Evolutionary conservation across 495 filamentous ascomycete genomes (phyloP).

Genomic region (Tirmania nivea): DNA sequence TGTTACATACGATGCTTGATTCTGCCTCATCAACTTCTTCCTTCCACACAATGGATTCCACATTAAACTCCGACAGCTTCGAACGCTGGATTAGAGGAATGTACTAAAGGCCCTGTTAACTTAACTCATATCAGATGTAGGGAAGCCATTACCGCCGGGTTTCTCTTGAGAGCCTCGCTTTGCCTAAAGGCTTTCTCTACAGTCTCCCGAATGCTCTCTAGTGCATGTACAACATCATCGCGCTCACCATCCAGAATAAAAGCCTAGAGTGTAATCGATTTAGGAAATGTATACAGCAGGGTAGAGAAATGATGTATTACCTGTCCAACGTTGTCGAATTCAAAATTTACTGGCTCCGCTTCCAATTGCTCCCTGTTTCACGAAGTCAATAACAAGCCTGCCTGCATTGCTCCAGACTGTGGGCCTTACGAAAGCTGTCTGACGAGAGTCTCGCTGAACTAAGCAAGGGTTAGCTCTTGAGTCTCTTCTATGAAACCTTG

Average conservation of each 20-base stretch:
- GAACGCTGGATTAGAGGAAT: conserved; percentile 11
- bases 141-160: background rate
- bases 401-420: too few species aligned
- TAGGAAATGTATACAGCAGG: too few species aligned
- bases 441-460: too few species aligned
- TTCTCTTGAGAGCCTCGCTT: conserved; percentile 1
- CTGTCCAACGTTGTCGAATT: too few species aligned
- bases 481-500: conserved; percentile 4
- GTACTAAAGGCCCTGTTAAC: background rate
- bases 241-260: conserved; percentile 13
- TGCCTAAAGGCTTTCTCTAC: conserved; percentile 2
- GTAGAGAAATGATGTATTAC: too few species aligned
- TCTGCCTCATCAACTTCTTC: conserved; percentile 5
- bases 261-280: background rate
- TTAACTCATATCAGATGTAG: background rate
- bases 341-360: too few species aligned
- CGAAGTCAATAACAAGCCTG: too few species aligned
- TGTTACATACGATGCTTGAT: background rate
- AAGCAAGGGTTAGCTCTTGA: too few species aligned
- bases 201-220: conserved; percentile 7
- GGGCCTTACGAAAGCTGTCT: too few species aligned
- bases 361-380: too few species aligned
- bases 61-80: conserved; percentile 11
- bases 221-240: conserved; percentile 7
- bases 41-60: conserved; percentile 7